These are phyloP conservation scores for Herpotrichia juniperi DNA, from an alignment of 2,329 filamentous ascomycete genomes.

Conservation along the genomic window DNA sequence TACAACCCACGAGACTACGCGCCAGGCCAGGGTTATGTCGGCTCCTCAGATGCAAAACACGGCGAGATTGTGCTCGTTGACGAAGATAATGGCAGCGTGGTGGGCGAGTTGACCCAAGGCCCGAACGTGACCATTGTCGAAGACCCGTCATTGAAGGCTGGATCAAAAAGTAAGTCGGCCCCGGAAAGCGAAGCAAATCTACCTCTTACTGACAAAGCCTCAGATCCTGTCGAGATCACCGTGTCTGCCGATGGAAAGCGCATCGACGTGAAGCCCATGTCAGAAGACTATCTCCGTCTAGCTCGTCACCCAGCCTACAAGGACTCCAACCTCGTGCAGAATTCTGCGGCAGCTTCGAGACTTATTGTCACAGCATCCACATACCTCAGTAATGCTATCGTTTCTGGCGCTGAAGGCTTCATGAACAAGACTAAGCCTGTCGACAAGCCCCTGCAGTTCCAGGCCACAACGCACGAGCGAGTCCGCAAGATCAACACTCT, in stretches of 20 bases:
- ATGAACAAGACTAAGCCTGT: constrained; percentile 79
- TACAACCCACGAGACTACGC: constrained; percentile 86
- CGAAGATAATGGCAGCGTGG: constrained; percentile 93
- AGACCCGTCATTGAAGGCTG: constrained; percentile 74
- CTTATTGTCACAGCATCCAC: constrained; percentile 88
- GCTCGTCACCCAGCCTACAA: constrained; percentile 90
- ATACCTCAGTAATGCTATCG: constrained; percentile 77
- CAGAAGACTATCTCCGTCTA: constrained; percentile 74
- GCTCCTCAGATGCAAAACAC: constrained; percentile 45
- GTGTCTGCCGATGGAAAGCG: constrained; percentile 72
- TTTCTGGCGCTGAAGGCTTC: constrained; percentile 79
- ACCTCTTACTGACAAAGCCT: constrained; percentile 27
- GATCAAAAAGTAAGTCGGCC: constrained; percentile 79
- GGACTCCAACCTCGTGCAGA: constrained; percentile 83
- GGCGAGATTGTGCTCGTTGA: constrained; percentile 92
- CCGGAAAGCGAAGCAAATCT: neutral
- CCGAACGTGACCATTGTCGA: constrained; percentile 85
- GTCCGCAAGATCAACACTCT: constrained; percentile 91
- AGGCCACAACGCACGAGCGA: constrained; percentile 79
- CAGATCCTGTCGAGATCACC: constrained; percentile 80
- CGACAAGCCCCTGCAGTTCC: constrained; percentile 84
- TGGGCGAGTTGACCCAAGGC: constrained; percentile 86
- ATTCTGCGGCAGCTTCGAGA: constrained; percentile 85
- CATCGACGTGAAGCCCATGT: constrained; percentile 71
- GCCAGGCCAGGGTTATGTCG: constrained; percentile 78